These are phyloP conservation scores for Ceriops decandra DNA, from an alignment of 345 rosid genomes.

Conservation along the genomic window DNA sequence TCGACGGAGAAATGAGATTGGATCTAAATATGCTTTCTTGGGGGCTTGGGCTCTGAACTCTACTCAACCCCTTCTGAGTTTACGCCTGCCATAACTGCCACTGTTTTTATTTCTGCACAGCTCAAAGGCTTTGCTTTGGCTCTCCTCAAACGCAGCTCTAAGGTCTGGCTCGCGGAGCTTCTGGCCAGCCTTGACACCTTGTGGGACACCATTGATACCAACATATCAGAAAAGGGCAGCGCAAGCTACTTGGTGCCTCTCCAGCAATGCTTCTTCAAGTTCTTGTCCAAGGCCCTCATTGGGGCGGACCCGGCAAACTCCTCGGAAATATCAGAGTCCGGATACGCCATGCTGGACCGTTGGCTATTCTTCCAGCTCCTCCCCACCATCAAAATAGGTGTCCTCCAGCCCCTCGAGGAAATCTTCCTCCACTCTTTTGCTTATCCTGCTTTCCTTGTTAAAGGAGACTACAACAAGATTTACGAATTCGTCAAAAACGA, in stretches of 20 bases:
- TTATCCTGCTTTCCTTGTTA: constrained; percentile 55
- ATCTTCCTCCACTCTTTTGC: constrained; percentile 75
- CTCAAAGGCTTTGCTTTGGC: constrained; percentile 50
- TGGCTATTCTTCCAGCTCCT: constrained; percentile 73
- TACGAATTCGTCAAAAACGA: constrained; percentile 42
- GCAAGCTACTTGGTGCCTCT: constrained; percentile 41
- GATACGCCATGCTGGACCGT: constrained; percentile 39
- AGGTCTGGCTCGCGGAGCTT: constrained; percentile 52
- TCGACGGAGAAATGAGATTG: no score
- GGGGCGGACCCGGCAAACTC: constrained; percentile 60
- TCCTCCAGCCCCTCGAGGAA: constrained; percentile 59
- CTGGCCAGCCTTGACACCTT: constrained; percentile 44
- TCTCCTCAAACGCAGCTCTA: constrained; percentile 63
- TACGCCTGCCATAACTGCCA: not conserved
- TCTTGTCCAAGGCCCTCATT: constrained; percentile 47
- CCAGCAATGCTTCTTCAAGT: constrained; percentile 54
- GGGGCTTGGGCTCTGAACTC: not conserved
- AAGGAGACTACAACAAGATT: constrained; percentile 59
- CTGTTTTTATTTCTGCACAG: constrained; percentile 25
- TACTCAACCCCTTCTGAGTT: not conserved
- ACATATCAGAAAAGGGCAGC: constrained; percentile 35
- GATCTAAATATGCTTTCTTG: no score
- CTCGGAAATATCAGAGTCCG: constrained; percentile 44
- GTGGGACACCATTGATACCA: constrained; percentile 50
- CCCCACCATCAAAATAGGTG: constrained; percentile 45